Evolutionary conservation across 164 flowering plant genomes (phyloP).

Genomic region (Nymphaea thermarum): DNA sequence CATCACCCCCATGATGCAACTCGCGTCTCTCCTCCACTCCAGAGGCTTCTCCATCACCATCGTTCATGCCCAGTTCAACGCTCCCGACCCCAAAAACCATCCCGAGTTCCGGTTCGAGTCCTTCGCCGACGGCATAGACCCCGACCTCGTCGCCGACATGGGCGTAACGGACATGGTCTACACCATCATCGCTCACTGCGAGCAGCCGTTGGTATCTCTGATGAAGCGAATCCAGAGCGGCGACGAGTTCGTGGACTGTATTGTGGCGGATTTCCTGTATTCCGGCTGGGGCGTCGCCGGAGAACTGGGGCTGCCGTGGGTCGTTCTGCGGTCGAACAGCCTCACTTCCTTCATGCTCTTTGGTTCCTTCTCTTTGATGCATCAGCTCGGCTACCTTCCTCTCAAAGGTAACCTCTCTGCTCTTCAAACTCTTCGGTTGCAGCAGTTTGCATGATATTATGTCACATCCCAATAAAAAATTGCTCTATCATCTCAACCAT

Average conservation of each 20-base stretch:
- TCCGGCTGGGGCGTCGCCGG: constrained; percentile 17
- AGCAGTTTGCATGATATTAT: no score
- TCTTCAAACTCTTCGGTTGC: no score
- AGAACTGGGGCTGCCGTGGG: constrained; percentile 18
- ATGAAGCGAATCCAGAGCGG: constrained; percentile 10
- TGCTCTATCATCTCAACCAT: no score
- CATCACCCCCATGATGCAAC: constrained; percentile 38
- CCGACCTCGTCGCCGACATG: not conserved
- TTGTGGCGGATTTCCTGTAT: constrained; percentile 22
- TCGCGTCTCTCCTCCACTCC: constrained; percentile 26
- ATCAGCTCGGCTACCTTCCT: constrained; percentile 13
- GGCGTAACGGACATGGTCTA: not conserved
- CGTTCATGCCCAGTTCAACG: constrained; percentile 30
- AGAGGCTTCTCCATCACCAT: constrained; percentile 40
- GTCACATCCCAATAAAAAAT: no score
- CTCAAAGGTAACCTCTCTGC: not conserved
- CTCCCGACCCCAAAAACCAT: constrained; percentile 18
- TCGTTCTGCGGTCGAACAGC: constrained; percentile 17
- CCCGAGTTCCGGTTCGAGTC: constrained; percentile 33
- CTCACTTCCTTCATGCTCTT: constrained; percentile 7
- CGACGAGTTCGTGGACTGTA: constrained; percentile 8
- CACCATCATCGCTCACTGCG: constrained; percentile 1
- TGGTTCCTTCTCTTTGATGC: constrained; percentile 7
- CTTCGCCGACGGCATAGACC: constrained; percentile 6
- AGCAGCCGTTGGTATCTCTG: constrained; percentile 13